Evolutionary conservation across 2,329 filamentous ascomycete species (phyloP), one percentile per base, ranked within the genome.

Genomic region (Knufia fluminis): DNA sequence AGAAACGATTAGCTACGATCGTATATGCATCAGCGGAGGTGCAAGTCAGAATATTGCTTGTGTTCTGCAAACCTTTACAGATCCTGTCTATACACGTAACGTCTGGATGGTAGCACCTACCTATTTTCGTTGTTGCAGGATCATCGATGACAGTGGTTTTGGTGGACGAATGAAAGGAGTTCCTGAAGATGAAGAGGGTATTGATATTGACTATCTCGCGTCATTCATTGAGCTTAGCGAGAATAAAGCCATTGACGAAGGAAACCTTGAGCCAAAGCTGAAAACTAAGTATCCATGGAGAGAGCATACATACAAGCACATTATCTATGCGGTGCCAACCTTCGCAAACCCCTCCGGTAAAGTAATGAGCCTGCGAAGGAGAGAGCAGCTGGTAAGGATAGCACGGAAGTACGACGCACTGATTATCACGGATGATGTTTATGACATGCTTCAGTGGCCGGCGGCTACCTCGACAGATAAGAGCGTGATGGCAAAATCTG

Each of bases 391-490:
- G 3, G 80, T 97, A 20, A 70, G 72, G n/a, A 67, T 96, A 4
- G 91, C 91, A 0, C 77, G 91, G 50, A 73, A 81, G 51, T 80
- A 84, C 63, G 82, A 97, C 64, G 87, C 86, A 4, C 75, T 97
- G n/a, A 68, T 96, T 49, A 75, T 96, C 23, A 79, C 79, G 43
- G 91, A 97, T 68, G 92, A 98, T 64, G 89, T 97, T 8, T 98
- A 98, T 63, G 91, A 97, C 64, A 84, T 91, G 57, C 73, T 97
- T 3, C 85, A 90, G 63, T 96, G 89, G 87, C 76, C 79, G 2
- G 61, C 68, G 1, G 39, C 49, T 17, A 4, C 53, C 16, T 20
- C 54, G 4, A 41, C 36, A 4, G 46, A 48, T 23, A 58, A 56
- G 16, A 33, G n/a, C 60, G 49, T 52, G 26, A 52, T 58, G 43